Conservation (phyloP, 2,329 filamentous ascomycete genomes). For the Colletotrichum sp. region DNA sequence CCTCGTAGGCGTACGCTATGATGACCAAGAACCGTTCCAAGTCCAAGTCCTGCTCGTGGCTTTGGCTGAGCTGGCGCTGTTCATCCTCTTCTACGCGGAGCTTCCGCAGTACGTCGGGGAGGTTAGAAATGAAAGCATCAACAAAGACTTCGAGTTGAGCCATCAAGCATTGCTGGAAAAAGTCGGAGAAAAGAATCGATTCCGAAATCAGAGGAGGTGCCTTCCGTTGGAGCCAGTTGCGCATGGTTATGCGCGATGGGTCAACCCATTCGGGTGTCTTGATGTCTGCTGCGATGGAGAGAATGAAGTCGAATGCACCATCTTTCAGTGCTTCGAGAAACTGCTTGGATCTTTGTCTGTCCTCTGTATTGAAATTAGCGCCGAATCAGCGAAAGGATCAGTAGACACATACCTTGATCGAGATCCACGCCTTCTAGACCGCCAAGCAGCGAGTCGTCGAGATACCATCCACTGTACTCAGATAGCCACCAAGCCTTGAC, state of each 20-base stretch:
- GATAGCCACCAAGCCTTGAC: constrained; percentile 87
- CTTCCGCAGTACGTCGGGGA: constrained; percentile 88
- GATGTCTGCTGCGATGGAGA: constrained; percentile 83
- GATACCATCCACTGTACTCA: constrained; percentile 90
- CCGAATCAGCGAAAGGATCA: background rate
- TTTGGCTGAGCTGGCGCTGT: constrained; percentile 72
- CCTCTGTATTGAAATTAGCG: constrained; percentile 51
- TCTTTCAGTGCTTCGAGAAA: constrained; percentile 84
- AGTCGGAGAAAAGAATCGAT: constrained; percentile 69
- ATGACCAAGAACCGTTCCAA: constrained; percentile 91
- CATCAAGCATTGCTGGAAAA: constrained; percentile 77
- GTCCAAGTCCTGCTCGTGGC: constrained; percentile 72
- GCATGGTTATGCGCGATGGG: constrained; percentile 80
- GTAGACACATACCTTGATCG: constrained; percentile 48
- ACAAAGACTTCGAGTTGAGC: constrained; percentile 85
- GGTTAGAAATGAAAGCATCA: constrained; percentile 92
- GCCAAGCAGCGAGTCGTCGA: constrained; percentile 64
- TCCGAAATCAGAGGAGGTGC: constrained; percentile 73
- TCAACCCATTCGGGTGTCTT: constrained; percentile 86
- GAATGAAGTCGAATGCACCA: constrained; percentile 89
- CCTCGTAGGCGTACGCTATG: constrained; percentile 90
- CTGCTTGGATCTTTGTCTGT: constrained; percentile 71
- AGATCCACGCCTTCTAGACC: constrained; percentile 60
- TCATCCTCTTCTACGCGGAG: constrained; percentile 90
- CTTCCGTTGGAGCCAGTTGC: constrained; percentile 83